phyloP scores from a whole-genome alignment of 2,329 filamentous ascomycete genomes.

The Claviceps spartinae region DNA sequence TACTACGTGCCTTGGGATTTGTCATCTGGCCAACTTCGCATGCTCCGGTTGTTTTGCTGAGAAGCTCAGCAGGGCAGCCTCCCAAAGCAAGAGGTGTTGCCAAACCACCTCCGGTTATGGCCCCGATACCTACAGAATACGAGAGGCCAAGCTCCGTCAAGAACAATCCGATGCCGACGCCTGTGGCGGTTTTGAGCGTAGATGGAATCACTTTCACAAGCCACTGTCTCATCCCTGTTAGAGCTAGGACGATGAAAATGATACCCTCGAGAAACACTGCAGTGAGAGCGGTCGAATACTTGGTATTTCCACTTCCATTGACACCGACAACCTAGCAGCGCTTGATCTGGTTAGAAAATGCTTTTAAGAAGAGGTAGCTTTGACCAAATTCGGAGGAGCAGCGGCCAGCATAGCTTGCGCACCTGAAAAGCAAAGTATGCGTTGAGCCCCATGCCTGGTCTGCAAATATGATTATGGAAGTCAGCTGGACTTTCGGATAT shows the following conservation, averaged over 20 bases:
- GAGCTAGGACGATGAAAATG: conserved; percentile 48
- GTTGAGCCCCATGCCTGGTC: conserved; percentile 54
- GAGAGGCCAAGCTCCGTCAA: conserved; percentile 54
- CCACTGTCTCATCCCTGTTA: conserved; percentile 62
- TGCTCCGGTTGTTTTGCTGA: conserved; percentile 31
- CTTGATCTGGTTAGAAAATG: neutral
- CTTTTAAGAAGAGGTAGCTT: neutral
- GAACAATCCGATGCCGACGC: conserved; percentile 52
- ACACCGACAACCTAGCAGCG: conserved; percentile 38
- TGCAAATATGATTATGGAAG: conserved; percentile 16
- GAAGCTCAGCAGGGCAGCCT: conserved; percentile 50
- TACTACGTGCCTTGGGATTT: conserved; percentile 47
- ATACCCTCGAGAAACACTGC: conserved; percentile 52
- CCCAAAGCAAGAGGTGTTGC: conserved; percentile 63
- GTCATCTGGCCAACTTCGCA: conserved; percentile 56
- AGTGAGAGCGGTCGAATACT: conserved; percentile 47
- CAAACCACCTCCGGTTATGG: conserved; percentile 53
- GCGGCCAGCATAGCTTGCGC: neutral
- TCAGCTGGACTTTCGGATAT: neutral
- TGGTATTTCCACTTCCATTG: conserved; percentile 41
- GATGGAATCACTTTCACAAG: conserved; percentile 51
- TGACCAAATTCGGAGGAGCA: neutral
- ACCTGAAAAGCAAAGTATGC: conserved; percentile 53
- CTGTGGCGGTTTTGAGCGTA: conserved; percentile 52
- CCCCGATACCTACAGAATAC: conserved; percentile 70